Evolutionary conservation across 441 rosid genomes (phyloP), one percentile per base, ranked within the genome.

Genomic region (Adansonia grandidieri): DNA sequence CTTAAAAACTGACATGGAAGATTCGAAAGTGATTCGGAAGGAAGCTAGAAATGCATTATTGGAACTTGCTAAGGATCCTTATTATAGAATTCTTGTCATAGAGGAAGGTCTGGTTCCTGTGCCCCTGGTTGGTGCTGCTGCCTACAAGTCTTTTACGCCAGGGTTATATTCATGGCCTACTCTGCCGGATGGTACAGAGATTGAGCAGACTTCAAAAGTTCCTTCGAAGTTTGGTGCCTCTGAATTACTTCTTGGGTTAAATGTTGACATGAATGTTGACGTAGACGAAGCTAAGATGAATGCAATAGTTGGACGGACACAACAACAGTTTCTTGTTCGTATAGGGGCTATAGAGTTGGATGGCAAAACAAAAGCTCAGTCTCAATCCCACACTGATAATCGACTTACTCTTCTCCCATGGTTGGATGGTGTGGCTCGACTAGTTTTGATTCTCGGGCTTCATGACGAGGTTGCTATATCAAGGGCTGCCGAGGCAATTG

Each of bases 71-170:
- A 93, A 93, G 81, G 89, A 95, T 50, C 89, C 87, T 14, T 93
- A 89, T 83, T 89, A 87, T 83, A 87, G 88, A 80, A 89, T 93
- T 79, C 92, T 95, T 47, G 76, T 95, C 74, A 86, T 93, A 75
- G 97, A 95, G 83, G 97, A 95, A 77, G 98, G 97, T 73, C 76
- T 95, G n/a, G 79, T 95, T 53, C 94, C 89, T 75, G 92, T 93
- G 75, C 98, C 98, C 65, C 42, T 95, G 44, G 79, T 95, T 75
- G 97, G 97, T 75, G 81, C 91, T 15, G 91, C 83, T 10, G 90
- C 98, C 47, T 93, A 91, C 79, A 87, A 80, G 84, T 89, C 95
- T 57, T 91, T 85, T 47, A 84, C 81, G 87, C 95, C 97, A n/a
- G 85, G 82, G 77, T 80, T 89, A 80, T 77, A 89, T 84, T 90